Conservation (phyloP, 306 rosid genomes). For the Crotalaria pallida region DNA sequence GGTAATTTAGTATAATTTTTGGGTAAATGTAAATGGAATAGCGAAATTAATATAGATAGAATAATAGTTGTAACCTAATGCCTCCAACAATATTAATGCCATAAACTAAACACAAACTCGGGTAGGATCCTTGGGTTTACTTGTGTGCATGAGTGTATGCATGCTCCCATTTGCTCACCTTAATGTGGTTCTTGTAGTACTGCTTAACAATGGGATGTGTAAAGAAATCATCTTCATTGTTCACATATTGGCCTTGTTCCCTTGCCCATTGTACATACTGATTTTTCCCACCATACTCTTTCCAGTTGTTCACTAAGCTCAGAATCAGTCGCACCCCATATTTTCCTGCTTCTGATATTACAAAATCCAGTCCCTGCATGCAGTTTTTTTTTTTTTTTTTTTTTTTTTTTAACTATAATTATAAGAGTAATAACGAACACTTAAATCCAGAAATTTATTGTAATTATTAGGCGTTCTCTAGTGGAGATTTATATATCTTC, state of each 20-base stretch:
- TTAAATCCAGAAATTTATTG: too few relatives aligned
- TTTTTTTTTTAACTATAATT: too few relatives aligned
- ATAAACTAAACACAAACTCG: background rate
- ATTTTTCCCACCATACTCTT: slow-evolving; percentile 31
- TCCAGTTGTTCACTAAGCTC: slow-evolving; percentile 38
- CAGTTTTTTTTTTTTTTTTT: too few relatives aligned
- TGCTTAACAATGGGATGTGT: slow-evolving; percentile 23
- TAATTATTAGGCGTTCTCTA: too few relatives aligned
- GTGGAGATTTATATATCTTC: too few relatives aligned
- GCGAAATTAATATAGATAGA: too few relatives aligned
- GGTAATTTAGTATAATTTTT: too few relatives aligned
- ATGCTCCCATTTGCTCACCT: slow-evolving; percentile 8
- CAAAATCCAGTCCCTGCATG: slow-evolving; percentile 35
- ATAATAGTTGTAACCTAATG: background rate
- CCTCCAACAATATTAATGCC: background rate
- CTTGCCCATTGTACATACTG: slow-evolving; percentile 37
- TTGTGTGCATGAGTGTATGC: too few relatives aligned
- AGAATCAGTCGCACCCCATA: slow-evolving; percentile 29
- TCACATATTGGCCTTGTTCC: slow-evolving; percentile 9
- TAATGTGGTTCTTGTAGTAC: slow-evolving; percentile 33
- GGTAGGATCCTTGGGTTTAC: background rate
- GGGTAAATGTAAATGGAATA: too few relatives aligned
- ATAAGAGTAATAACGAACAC: background rate
- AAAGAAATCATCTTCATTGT: slow-evolving; percentile 34
- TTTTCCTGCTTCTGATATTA: slow-evolving; percentile 33